Base-by-base conservation (phyloP, 305 asterid species). In the Lippia alba region DNA sequence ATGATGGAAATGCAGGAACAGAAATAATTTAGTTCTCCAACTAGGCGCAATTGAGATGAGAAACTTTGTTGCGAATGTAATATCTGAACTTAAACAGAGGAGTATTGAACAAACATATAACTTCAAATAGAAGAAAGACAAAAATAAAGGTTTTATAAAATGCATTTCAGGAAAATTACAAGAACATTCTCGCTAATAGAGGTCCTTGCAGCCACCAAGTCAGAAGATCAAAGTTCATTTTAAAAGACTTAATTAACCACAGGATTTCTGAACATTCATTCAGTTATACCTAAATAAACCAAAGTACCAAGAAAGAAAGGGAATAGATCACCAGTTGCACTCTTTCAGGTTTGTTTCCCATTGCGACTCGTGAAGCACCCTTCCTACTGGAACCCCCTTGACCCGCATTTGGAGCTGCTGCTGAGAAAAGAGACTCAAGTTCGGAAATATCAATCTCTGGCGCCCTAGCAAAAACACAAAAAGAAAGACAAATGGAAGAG, bases 391-490 rank as follows among this genome's bases (percentile, higher is more conserved):
- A 67, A 36, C 78, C 80, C 64, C 79, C 87, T 71, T 85, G 84
- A 71, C 82, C 94, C 51, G 89, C 58, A 87, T 75, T 83, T 50
- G 98, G 84, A 76, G 71, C 84, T 78, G 96, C 87, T 69, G 96
- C 96, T 66, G 97, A 86, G 87, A 93, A 93, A 70, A 93, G 96
- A 69, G 96, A 76, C 75, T 93, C 98, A 65, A 93, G 98, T 88
- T 93, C 98, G 55, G 91, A 80, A 71, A 87, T 78, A 85, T 93
- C 98, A 80, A 93, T 93, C 81, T 89, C 98, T 1, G 98, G 98
- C 12, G 94, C 90, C 96, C 98, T 93, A 78, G 74, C 44, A 76
- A 58, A 75, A 69, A 78, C 32, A 36, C 41, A 74, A 14, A 78
- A 40, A 8, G 40, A 72, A 11, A 74, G 60, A 24, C 30, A 60